Evolutionary conservation across 768 basidiomycete species (phyloP), one percentile per base, ranked within the genome.

Genomic region (Pleurotus citrinopileatus): DNA sequence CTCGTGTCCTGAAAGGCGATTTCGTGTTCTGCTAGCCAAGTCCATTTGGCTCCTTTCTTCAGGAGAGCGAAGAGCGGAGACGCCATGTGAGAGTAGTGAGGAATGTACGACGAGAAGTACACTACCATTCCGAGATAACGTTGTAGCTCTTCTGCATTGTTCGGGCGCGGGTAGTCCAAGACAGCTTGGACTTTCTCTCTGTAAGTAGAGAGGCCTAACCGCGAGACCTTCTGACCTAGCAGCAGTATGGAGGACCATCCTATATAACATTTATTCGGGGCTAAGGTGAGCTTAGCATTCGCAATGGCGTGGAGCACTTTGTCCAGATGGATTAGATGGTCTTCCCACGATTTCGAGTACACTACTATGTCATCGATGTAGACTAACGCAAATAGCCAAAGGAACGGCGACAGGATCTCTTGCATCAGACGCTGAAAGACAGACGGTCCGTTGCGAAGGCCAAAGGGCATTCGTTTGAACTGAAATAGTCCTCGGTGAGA

Each of bases 301-400:
- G 17, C 52, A 27, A 74, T 70, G 0, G 67, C 67, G 20, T 38
- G 19, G 1, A 72, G 52, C 0, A 74, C 67, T 4, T 50, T 12
- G 22, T 70, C 70, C 0, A 73, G 17, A 43, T 73, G 69, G 1
- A 40, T 1, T 1, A 69, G 0, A 54, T 76, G 72, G 1, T 74
- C 65, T 0, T 69, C 56, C 2, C 64, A 64, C 0, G 53, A 56
- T 27, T 50, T 36, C 0, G 68, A 70, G 47, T 63, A 75, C 0
- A 75, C 62, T 0, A 76, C 64, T 1, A 77, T 76, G 42, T 78
- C 68, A 42, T 77, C 71, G 7, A 77, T 73, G 43, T 76, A 78
- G 0, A 76, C 74, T 10, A 73, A 44, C 0, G 70, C 54, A 44
- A 75, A 74, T 0, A 73, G 51, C 73, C 73, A 74, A 4, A 76